Base-by-base conservation (phyloP, 2,329 filamentous ascomycete species). In the Fonsecaea nubica region DNA sequence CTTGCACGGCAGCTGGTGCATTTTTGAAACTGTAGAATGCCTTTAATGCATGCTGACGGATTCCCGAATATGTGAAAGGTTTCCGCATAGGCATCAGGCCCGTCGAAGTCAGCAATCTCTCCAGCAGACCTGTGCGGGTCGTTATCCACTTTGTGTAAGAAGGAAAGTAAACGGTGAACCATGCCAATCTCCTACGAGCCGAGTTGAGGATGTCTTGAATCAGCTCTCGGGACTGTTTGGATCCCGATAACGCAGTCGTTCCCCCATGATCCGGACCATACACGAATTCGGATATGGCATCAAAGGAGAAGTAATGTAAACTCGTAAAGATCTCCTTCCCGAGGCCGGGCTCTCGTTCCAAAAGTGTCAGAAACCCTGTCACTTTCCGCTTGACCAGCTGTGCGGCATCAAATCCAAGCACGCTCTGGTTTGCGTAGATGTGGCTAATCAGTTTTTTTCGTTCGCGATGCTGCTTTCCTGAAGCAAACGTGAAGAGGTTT, bases 251-350 rank as follows among this genome's bases (percentile, higher is more conserved):
- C 0, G 82, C 80, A 36, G 74, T 72, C 0, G 84, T 86, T 2
- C 75, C 79, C 2, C 82, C 83, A 65, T 77, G 69, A 7, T 69
- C 56, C 1, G 74, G 69, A 1, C 84, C 84, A 64, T 85, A 86
- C 0, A 86, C 72, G 57, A 86, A 85, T 4, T 79, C 76, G 0
- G 84, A 85, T 66, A 86, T 85, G 58, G 76, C 80, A 72, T 87
- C 84, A 12, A 87, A 75, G 10, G 82, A 81, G 73, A 82, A 86
- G 72, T 82, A 86, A 72, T 86, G 84, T 25, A 86, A 74, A 58
- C 77, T 82, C 1, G 72, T 72, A 67, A 85, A 85, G 35, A 84
- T 81, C 66, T 86, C 82, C 32, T 77, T 76, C 2, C 76, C 74
- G 1, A 68, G 66, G 0, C 75, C 73, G 3, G 74, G 71, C 18